Conservation (phyloP, 169 alveolate genomes). For the Pseudocohnilembus persalinus region DNA sequence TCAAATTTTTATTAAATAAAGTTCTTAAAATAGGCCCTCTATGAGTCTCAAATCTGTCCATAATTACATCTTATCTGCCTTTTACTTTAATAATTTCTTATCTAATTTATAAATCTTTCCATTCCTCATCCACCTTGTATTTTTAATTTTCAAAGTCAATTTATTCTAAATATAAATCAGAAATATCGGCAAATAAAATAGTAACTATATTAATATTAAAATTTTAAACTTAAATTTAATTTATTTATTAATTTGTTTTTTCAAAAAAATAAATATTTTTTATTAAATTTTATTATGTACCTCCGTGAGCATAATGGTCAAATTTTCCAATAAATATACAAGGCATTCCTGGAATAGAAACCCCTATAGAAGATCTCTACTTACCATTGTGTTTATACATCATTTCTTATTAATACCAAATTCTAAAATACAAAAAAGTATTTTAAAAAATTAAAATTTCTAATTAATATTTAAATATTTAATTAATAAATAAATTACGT, state of each 20-base stretch:
- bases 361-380: slow-evolving; percentile 26
- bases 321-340: slow-evolving; percentile 60
- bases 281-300: neutral
- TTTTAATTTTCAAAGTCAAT: slow-evolving; percentile 13
- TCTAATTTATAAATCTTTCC: slow-evolving; percentile 35
- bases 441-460: neutral
- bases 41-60: neutral
- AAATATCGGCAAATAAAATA: slow-evolving; percentile 14
- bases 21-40: neutral
- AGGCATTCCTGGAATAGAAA: slow-evolving; percentile 70
- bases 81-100: slow-evolving; percentile 45
- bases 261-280: too few relatives aligned
- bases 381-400: slow-evolving; percentile 5
- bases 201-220: slow-evolving; percentile 31
- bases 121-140: slow-evolving; percentile 40
- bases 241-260: neutral
- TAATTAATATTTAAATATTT: too few relatives aligned
- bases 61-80: neutral
- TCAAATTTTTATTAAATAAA: too few relatives aligned
- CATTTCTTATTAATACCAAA: slow-evolving; percentile 55
- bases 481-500: slow-evolving; percentile 1
- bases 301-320: slow-evolving; percentile 60
- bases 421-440: neutral
- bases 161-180: slow-evolving; percentile 56
- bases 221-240: neutral